Evolutionary conservation across 2,329 filamentous ascomycete species (phyloP).

Genomic region (Xylaria hypoxylon): DNA sequence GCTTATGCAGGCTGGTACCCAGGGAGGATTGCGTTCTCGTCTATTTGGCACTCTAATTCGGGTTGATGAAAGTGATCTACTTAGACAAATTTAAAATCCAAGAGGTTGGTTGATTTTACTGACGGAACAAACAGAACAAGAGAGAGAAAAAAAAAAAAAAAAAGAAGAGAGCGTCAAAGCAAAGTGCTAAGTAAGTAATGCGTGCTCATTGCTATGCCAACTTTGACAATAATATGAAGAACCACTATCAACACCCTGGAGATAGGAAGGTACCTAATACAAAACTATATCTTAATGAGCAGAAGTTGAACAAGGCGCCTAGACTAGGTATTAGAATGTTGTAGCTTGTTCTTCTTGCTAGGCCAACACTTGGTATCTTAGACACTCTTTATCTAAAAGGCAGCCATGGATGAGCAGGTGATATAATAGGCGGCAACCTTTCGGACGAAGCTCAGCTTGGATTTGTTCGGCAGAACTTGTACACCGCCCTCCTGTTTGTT

Average conservation of each 20-base stretch:
- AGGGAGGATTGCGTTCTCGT: slow-evolving; percentile 20
- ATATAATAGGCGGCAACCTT: slow-evolving; percentile 4
- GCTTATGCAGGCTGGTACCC: neutral
- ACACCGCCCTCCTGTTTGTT: slow-evolving; percentile 38
- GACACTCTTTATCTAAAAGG: slow-evolving; percentile 3
- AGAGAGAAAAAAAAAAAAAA: neutral
- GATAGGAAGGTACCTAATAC: neutral
- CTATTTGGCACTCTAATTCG: slow-evolving; percentile 12
- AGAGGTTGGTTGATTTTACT: slow-evolving; percentile 1
- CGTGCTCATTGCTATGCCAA: slow-evolving; percentile 15
- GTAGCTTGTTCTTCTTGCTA: slow-evolving; percentile 1
- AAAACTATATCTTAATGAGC: slow-evolving; percentile 6
- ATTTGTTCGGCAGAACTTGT: slow-evolving; percentile 38
- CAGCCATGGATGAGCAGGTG: neutral
- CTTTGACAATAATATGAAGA: slow-evolving; percentile 10
- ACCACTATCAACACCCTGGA: neutral
- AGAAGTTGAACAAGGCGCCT: neutral
- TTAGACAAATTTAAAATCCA: slow-evolving; percentile 1
- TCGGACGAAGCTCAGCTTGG: slow-evolving; percentile 22
- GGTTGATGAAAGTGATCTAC: slow-evolving; percentile 17
- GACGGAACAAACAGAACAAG: slow-evolving; percentile 2
- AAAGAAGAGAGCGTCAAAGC: neutral
- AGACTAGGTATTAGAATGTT: neutral
- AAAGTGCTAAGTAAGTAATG: slow-evolving; percentile 1
- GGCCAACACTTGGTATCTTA: neutral